Percentiles rank a stretch among this genome's conserved stretches.
phyloP scores from a whole-genome alignment of 257 asterid species.

The Linderniella brevidens region DNA sequence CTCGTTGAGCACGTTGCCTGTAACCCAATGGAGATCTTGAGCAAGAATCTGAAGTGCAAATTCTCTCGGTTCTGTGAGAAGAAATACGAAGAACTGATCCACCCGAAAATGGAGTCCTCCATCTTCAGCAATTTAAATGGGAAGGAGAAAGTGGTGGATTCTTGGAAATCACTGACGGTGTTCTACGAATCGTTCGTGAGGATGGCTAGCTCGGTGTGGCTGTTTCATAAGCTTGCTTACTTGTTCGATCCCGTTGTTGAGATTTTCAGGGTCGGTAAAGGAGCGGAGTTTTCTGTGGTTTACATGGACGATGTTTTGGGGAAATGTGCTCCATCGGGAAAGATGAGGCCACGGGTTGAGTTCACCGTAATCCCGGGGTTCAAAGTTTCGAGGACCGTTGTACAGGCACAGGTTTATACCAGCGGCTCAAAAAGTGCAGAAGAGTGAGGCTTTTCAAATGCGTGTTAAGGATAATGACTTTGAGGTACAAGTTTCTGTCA shows the following conservation, averaged over 20 bases:
- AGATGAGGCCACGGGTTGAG: conserved; percentile 49
- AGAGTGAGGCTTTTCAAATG: no score
- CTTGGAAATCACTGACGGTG: conserved; percentile 71
- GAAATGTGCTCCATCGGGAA: conserved; percentile 18
- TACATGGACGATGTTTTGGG: conserved; percentile 75
- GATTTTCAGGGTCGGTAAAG: conserved; percentile 80
- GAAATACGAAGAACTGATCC: conserved; percentile 72
- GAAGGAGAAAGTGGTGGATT: conserved; percentile 65
- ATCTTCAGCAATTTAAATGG: conserved; percentile 56
- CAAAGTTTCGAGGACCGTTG: conserved; percentile 53
- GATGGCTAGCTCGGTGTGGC: conserved; percentile 90
- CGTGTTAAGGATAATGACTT: no score
- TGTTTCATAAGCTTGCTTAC: conserved; percentile 72
- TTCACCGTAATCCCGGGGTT: conserved; percentile 89
- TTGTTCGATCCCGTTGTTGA: conserved; percentile 57
- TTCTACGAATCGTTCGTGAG: conserved; percentile 75
- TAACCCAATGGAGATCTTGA: conserved; percentile 65
- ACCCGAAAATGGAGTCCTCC: conserved; percentile 83
- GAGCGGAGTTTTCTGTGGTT: conserved; percentile 59
- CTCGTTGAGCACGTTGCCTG: conserved; percentile 55
- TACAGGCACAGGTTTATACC: conserved; percentile 82
- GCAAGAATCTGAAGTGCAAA: conserved; percentile 47
- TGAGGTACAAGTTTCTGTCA: no score
- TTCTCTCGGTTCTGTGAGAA: conserved; percentile 69
- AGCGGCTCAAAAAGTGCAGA: conserved; percentile 7